Evolutionary conservation across 805 yeast genomes (phyloP), one percentile per base, ranked within the genome.

Genomic region (Pichia phayaonensis): DNA sequence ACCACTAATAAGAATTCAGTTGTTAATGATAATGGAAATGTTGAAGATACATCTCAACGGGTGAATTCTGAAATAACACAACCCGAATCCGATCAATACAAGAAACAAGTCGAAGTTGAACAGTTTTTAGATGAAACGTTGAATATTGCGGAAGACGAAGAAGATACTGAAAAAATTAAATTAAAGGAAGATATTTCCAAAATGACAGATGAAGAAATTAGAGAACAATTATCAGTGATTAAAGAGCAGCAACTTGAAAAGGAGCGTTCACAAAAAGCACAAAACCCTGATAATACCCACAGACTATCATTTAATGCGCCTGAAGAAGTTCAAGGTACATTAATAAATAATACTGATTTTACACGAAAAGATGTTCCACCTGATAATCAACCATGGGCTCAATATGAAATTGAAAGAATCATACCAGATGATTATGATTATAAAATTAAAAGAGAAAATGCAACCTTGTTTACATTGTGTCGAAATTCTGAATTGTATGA

Each of bases 381-480:
- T 11, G 57, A 54, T 44, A 36, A 26, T 3, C 20, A 24, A 16
- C 46, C 49, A 8, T 54, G 57, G 57, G 44, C 45, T 13, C 31
- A 45, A 38, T 54, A 52, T 45, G 57, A 54, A 46, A 26, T 52
- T 23, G 55, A 54, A 16, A 52, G 57, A 39, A 34, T 31, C 5
- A 29, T 52, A 15, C 51, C 53, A 18, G 8, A 11, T 7, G 49
- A 44, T 23, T 22, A 48, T 18, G 38, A 41, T 7, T 22, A 44
- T n/a, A n/a, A 31, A 13, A 27, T 34, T 41, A 16, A 42, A 20
- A 46, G 80, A 72, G 52, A 56, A 56, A 83, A 79, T 55, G 94
- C 90, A 6, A 80, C 88, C 0, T 72, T 87, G 58, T 77, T 74
- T 42, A 65, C 75, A 16, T 59, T 75, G 18, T 75, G 75, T 53